phyloP scores from a whole-genome alignment of 2,329 filamentous ascomycete species.

The Botrytis paeoniae region DNA sequence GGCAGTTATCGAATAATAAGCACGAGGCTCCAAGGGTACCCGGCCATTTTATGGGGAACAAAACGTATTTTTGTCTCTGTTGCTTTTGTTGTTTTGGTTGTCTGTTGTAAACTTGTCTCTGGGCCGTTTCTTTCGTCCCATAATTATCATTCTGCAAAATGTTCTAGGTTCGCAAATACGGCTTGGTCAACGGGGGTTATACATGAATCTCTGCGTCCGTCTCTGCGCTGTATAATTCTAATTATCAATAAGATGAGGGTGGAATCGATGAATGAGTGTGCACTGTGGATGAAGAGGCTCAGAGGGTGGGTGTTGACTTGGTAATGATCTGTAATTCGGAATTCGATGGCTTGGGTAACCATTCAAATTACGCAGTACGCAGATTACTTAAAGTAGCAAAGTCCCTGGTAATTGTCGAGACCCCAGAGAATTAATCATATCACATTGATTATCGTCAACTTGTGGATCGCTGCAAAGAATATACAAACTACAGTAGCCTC shows the following conservation, averaged over 20 bases:
- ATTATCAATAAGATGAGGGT: neutral
- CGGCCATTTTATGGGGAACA: neutral
- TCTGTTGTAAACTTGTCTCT: neutral
- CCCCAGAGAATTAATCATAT: neutral
- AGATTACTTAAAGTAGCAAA: neutral
- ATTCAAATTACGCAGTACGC: neutral
- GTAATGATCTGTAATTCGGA: neutral
- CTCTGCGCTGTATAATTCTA: too few relatives aligned
- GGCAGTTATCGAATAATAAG: constrained; percentile 12
- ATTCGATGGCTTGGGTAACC: neutral
- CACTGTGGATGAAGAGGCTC: neutral
- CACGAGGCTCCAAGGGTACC: constrained; percentile 8
- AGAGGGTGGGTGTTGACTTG: neutral
- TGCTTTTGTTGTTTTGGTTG: neutral
- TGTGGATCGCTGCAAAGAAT: constrained; percentile 9
- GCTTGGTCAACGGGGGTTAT: neutral
- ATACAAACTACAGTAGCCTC: neutral
- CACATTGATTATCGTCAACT: neutral
- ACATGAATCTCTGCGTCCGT: neutral
- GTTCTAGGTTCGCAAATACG: neutral
- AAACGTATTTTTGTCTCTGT: constrained; percentile 7
- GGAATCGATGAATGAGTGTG: neutral
- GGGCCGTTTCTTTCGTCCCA: neutral
- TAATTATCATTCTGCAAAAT: neutral
- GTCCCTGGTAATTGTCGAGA: neutral